Conservation (phyloP, 768 basidiomycete genomes). For the Leccinellum luteum region DNA sequence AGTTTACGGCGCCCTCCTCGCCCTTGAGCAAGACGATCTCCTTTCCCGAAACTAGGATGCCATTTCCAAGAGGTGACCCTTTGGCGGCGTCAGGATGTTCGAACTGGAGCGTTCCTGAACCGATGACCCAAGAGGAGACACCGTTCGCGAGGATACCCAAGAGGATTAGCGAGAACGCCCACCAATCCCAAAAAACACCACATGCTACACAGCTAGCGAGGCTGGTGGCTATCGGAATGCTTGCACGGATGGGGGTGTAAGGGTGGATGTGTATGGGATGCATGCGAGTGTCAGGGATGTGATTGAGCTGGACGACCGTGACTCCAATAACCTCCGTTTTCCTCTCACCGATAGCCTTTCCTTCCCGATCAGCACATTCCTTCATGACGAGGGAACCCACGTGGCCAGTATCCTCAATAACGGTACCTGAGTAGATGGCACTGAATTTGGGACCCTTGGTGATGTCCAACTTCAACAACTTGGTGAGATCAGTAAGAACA, state of each 20-base stretch:
- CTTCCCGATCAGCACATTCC: background rate
- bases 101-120: constrained; percentile 18
- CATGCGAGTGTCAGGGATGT: background rate
- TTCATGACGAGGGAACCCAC: constrained; percentile 5
- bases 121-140: constrained; percentile 22
- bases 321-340: background rate
- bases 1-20: constrained; percentile 9
- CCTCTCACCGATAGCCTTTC: background rate
- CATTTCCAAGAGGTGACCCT: constrained; percentile 23
- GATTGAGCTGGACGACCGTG: background rate
- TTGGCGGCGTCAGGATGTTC: constrained; percentile 11
- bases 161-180: constrained; percentile 23
- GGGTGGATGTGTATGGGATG: background rate
- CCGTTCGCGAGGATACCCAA: constrained; percentile 29
- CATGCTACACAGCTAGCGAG: constrained; percentile 16
- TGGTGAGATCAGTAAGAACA: constrained; percentile 9
- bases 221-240: constrained; percentile 18
- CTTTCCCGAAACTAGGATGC: constrained; percentile 12
- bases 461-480: background rate
- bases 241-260: constrained; percentile 1
- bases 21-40: constrained; percentile 5
- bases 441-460: constrained; percentile 3
- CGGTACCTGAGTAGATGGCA: constrained; percentile 5
- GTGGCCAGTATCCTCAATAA: constrained; percentile 5
- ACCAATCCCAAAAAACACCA: constrained; percentile 24